Conservation (phyloP, 345 rosid species). For the Cardamine chenopodiifolia region DNA sequence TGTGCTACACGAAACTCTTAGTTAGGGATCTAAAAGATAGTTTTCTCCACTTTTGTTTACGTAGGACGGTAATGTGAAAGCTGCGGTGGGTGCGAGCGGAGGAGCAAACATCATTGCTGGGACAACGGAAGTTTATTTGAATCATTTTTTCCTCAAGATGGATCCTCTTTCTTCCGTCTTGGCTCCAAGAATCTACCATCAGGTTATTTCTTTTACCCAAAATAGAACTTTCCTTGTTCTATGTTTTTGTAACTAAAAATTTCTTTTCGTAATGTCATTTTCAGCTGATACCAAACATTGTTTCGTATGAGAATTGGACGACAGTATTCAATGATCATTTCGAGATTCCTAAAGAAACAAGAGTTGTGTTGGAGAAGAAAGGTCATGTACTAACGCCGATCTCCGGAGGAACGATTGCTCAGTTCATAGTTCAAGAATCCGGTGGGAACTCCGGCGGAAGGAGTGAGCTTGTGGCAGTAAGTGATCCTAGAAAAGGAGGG, state of each 20-base stretch:
- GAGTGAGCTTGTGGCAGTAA: conserved; percentile 53
- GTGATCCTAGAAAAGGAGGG: conserved; percentile 75
- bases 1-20: not conserved
- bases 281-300: conserved; percentile 55
- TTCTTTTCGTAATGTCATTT: not conserved
- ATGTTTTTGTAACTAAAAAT: not conserved
- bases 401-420: conserved; percentile 50
- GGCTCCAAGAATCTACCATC: conserved; percentile 65
- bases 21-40: not conserved
- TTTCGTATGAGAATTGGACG: conserved; percentile 64
- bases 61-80: conserved; percentile 58
- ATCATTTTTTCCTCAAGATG: conserved; percentile 58
- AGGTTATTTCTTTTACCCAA: conserved; percentile 38
- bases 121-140: conserved; percentile 56
- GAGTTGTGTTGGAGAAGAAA: conserved; percentile 46
- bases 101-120: conserved; percentile 63
- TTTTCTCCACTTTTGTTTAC: not conserved
- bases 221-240: not conserved
- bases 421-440: conserved; percentile 51
- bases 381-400: conserved; percentile 52
- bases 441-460: conserved; percentile 5
- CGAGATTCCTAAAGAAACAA: conserved; percentile 46
- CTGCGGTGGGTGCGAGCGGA: conserved; percentile 65
- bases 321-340: conserved; percentile 49
- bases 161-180: conserved; percentile 62